phyloP scores from a whole-genome alignment of 768 basidiomycete genomes.

The Mycena galericulata region DNA sequence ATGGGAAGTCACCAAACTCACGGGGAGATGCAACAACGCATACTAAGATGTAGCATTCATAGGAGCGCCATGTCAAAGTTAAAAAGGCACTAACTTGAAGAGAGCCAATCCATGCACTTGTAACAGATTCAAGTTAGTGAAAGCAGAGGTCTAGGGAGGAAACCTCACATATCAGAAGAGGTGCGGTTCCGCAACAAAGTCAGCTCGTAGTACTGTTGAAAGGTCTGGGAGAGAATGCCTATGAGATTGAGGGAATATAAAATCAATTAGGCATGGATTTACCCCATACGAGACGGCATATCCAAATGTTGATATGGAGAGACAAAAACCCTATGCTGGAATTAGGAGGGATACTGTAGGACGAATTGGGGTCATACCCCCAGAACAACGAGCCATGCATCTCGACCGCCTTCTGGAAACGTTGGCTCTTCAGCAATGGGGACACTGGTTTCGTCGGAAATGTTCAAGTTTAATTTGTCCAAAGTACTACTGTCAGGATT shows the following conservation, averaged over 20 bases:
- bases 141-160: not conserved
- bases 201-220: constrained; percentile 2
- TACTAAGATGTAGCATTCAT: not conserved
- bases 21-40: not conserved
- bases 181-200: not conserved
- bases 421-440: not conserved
- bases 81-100: not conserved
- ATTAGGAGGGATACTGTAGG: no score
- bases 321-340: not conserved
- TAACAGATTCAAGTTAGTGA: not conserved
- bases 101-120: constrained; percentile 2
- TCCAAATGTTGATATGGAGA: constrained; percentile 1
- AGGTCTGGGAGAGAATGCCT: not conserved
- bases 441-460: not conserved
- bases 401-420: not conserved
- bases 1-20: not conserved
- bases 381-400: not conserved
- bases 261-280: not conserved
- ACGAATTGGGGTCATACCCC: not conserved
- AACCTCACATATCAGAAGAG: not conserved
- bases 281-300: constrained; percentile 1
- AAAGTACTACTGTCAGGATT: no score
- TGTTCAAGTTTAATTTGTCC: not conserved
- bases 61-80: no score
- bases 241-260: not conserved